Evolutionary conservation across 306 rosid genomes (phyloP), one percentile per base, ranked within the genome.

Genomic region (Morella rubra): DNA sequence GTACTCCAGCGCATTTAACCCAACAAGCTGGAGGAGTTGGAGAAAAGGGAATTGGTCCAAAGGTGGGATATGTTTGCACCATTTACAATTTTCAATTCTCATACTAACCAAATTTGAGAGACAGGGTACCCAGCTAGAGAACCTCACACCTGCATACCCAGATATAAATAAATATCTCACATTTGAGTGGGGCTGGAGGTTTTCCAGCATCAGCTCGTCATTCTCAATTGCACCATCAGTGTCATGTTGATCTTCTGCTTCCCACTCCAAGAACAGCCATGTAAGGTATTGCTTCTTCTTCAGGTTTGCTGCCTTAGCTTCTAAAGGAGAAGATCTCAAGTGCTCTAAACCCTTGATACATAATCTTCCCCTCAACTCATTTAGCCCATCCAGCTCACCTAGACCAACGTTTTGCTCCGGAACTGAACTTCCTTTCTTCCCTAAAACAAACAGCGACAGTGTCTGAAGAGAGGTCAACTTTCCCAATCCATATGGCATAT

Each of bases 101-200:
- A 32, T 2, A 32, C 37, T 32, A 47, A 24, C 44, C 40, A 80
- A 12, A 67, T 72, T 72, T 74, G 47, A 9, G 49, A 72, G 77
- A 0, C 44, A 76, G 1, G 61, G 50, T 76, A 72, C 3, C 84
- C 81, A 76, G 24, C 44, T 51, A 7, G 79, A n/a, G 56, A 71
- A 12, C 10, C 19, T 55, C 37, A 18, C 27, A 18, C 79, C 80
- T 0, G 46, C 2, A 11, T 78, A 78, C 0, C n/a, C 0, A 32
- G 37, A 0, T 0, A 0, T 32, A 78, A 45, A 0, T 0, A 0
- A 1, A 78, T 7, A 0, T 74, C 51, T 82, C 4, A 78, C 24
- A 62, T 62, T 22, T 37, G 40, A 24, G 66, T 44, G 77, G 0
- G 80, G 85, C 2, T 20, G 44, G 37, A 77, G 70, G 12, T 20